Conservation (phyloP, 352 stramenopile genomes). For the Phytophthora cactorum region DNA sequence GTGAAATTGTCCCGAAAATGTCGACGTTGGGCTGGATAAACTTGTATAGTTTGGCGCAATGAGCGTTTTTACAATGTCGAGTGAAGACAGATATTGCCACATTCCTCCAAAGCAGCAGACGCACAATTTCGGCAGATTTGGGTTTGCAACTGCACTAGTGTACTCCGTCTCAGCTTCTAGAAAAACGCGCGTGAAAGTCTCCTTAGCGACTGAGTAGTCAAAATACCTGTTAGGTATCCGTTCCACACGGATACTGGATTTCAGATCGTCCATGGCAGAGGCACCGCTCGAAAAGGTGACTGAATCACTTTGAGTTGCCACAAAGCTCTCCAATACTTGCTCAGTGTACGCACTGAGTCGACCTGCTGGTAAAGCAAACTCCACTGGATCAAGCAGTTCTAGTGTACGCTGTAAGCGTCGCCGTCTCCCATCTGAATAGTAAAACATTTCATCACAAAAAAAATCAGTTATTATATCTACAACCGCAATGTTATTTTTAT, state of each 20-base stretch:
- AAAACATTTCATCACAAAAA: neutral
- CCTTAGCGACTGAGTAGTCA: slow-evolving; percentile 21
- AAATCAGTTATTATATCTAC: neutral
- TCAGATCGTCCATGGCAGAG: neutral
- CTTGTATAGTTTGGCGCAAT: slow-evolving; percentile 35
- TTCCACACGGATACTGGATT: slow-evolving; percentile 35
- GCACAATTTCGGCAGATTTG: slow-evolving; percentile 31
- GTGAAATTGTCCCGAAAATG: slow-evolving; percentile 18
- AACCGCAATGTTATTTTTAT: neutral
- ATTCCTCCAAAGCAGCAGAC: slow-evolving; percentile 42
- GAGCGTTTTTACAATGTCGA: slow-evolving; percentile 33
- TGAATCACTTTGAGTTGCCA: neutral
- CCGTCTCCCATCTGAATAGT: slow-evolving; percentile 35
- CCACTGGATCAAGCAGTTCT: slow-evolving; percentile 42
- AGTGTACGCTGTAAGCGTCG: slow-evolving; percentile 32
- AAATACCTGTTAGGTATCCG: slow-evolving; percentile 32
- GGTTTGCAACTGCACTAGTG: neutral
- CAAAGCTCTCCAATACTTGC: slow-evolving; percentile 44
- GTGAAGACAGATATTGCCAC: slow-evolving; percentile 36
- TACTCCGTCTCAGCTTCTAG: slow-evolving; percentile 15
- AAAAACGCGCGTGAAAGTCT: slow-evolving; percentile 21
- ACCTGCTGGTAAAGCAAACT: slow-evolving; percentile 49
- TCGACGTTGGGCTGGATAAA: slow-evolving; percentile 5
- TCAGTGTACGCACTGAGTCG: slow-evolving; percentile 48
- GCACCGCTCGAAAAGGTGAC: neutral